Conservation (phyloP, 2,329 filamentous ascomycete genomes). For the Verticillium nonalfalfae region DNA sequence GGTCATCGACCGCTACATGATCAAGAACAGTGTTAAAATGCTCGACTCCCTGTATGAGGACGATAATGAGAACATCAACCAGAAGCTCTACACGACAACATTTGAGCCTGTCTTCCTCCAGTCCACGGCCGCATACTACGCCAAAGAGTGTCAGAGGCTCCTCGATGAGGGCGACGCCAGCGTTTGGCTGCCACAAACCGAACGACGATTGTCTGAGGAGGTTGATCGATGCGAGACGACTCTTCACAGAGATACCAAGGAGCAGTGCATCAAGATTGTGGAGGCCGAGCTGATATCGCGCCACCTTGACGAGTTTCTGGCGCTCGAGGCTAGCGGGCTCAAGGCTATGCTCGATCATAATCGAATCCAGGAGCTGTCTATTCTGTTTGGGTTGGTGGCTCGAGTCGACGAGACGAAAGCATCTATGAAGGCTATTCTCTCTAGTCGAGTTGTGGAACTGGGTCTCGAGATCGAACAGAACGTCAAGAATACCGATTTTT, state of each 20-base stretch:
- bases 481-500: constrained; percentile 50
- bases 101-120: constrained; percentile 77
- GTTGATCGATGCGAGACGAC: constrained; percentile 76
- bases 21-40: constrained; percentile 84
- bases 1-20: constrained; percentile 73
- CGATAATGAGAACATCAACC: constrained; percentile 66
- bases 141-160: constrained; percentile 64
- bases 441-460: constrained; percentile 69
- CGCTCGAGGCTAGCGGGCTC: constrained; percentile 78
- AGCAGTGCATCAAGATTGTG: constrained; percentile 69
- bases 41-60: constrained; percentile 82
- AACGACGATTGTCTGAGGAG: constrained; percentile 72
- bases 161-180: constrained; percentile 74
- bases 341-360: constrained; percentile 90
- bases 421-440: constrained; percentile 64
- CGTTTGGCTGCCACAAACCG: constrained; percentile 72
- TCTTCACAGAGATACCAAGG: constrained; percentile 64
- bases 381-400: constrained; percentile 72
- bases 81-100: constrained; percentile 74
- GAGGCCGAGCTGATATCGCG: constrained; percentile 73
- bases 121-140: constrained; percentile 69
- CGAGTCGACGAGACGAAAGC: constrained; percentile 70
- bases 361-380: constrained; percentile 67
- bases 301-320: constrained; percentile 75
- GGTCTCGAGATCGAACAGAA: constrained; percentile 76